Evolutionary conservation across 1,284 basidiomycete species (phyloP), one percentile per base, ranked within the genome.

Genomic region (Sanghuangporus baumii): DNA sequence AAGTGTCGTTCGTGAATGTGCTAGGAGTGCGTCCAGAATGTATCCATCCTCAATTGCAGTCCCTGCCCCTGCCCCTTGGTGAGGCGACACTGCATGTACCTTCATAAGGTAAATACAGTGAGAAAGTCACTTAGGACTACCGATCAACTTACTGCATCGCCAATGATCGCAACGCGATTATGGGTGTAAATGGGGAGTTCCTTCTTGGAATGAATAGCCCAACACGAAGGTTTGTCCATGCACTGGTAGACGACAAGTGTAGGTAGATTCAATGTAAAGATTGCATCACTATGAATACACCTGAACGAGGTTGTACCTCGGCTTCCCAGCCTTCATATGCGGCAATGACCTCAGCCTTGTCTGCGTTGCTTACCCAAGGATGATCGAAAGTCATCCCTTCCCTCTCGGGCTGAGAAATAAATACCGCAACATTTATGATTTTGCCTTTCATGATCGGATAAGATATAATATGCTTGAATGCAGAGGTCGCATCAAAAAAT

Each of bases 21-120:
- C 71, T 6, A 76, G 70, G n/a, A 76, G 67, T 2, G 71, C 70
- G 1, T 73, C 71, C 9, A 77, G 71, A 34, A 76, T 67, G 66
- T 71, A 74, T 6, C 70, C 75, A 59, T 78, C 76, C 43, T 67
- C 66, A 51, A 67, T 58, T 9, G 65, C 65, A n/a, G 61, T 59
- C 16, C 65, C 65, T 34, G 55, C 66, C 1, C 66, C 67, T 7
- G 66, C 60, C 8, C 66, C 67, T 58, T 63, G 64, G 50, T 66
- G 57, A 23, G 66, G 66, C 8, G 63, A 62, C 65, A 65, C 66
- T 2, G 67, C 63, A 46, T 68, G 66, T 11, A 64, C 65, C 58
- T 66, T 14, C 23, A 31, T 5, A 31, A 47, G 0, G 6, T 26
- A 9, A 34, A 50, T 18, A 12, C 14, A 18, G 41, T 57, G 18